Base-by-base conservation (phyloP, 2,329 filamentous ascomycete species). In the Fusarium pseudoanthophilum region DNA sequence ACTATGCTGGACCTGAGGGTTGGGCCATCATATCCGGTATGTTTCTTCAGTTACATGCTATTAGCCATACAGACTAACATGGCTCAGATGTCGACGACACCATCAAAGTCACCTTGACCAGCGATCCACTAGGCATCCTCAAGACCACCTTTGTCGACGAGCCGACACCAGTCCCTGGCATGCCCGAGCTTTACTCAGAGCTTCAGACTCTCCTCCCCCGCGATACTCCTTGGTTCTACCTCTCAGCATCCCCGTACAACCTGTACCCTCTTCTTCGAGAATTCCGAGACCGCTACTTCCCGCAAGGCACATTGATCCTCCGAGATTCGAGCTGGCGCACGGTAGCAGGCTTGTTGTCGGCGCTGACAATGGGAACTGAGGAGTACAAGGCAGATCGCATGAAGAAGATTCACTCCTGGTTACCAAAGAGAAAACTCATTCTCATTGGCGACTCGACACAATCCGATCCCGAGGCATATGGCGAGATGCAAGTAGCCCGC, bases 201-300 rank as follows among this genome's bases (percentile, higher is more conserved):
- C 86, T 97, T 16, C 85, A 91, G 49, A 80, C 83, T 11, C 75
- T 86, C 8, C 77, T 91, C 30, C 84, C 86, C 3, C 79, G 87
- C 14, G 85, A 87, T 14, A 92, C 94, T 4, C 89, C 94, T 0
- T 97, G 93, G 88, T 97, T 97, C 85, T 98, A 98, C 82, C 88
- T 98, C 52, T 97, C 94, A 1, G 95, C 95, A 0, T 97, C 95
- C 0, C 95, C 95, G 0, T 98, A 98, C 85, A 97, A 97, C 77
- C 88, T 98, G 15, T 98, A 98, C 79, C 92, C 93, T 0, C 96
- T 98, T 82, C 87, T 98, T 30, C 91, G 88, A 63, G 81, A 87
- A 2, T 98, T 98, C 83, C 87, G 94, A 40, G 84, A 91, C 60
- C 80, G 86, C 4, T 84, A 92, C 81, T 98, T 92, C 79, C 93